Percentiles rank a stretch among this genome's conserved stretches.
Evolutionary conservation across 176 grass and related monocot species (phyloP).

Genomic region (Microstegium vimineum): DNA sequence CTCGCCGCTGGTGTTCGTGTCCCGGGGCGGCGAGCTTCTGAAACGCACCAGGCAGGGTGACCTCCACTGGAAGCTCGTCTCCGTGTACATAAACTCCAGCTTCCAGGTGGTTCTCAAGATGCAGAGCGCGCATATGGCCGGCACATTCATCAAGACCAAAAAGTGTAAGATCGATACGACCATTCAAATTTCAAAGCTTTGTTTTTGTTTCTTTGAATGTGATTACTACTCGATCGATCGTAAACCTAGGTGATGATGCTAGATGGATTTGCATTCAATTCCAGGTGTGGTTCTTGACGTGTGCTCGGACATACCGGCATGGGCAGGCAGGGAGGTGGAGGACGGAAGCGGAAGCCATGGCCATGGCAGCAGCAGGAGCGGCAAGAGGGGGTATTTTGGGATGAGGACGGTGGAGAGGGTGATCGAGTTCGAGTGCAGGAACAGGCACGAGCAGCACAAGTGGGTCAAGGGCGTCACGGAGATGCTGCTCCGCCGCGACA

Average conservation of each 20-base stretch:
- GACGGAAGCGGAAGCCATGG: conserved; percentile 40
- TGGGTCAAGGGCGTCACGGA: conserved; percentile 77
- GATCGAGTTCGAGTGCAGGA: conserved; percentile 91
- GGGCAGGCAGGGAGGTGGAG: conserved; percentile 79
- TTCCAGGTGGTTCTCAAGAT: conserved; percentile 83
- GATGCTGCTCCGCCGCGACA: conserved; percentile 58
- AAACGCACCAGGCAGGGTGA: conserved; percentile 91
- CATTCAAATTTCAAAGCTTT: too few species aligned
- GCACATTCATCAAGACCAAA: conserved; percentile 86
- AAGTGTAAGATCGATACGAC: conserved; percentile 93
- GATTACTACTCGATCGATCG: too few species aligned
- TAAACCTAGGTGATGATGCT: too few species aligned
- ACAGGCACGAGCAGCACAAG: conserved; percentile 47
- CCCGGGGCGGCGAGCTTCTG: conserved; percentile 79
- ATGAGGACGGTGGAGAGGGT: conserved; percentile 66
- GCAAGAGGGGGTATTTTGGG: conserved; percentile 73
- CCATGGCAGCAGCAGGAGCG: not conserved
- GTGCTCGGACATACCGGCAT: conserved; percentile 60
- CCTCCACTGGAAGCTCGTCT: conserved; percentile 94
- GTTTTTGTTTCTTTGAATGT: too few species aligned
- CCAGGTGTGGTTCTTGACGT: conserved; percentile 68
- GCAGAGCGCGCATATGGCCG: conserved; percentile 89
- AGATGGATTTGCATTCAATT: not conserved
- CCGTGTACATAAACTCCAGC: conserved; percentile 56
- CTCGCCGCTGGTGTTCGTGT: conserved; percentile 71